Base-by-base conservation (phyloP, 805 yeast genomes). In the Blastobotrys americana region DNA sequence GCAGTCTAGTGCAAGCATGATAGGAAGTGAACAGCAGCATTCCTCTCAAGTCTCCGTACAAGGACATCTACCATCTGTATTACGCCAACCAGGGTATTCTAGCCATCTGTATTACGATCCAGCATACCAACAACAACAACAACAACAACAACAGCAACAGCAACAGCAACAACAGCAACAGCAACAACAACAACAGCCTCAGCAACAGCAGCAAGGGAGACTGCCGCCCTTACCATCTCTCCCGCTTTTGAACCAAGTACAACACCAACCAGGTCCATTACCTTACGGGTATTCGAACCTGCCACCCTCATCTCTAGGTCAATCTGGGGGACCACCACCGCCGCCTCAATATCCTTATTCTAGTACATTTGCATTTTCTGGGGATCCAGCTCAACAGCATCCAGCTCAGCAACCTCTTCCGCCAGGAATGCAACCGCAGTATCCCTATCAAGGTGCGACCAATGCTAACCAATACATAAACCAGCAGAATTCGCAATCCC, bases 101-200 rank as follows among this genome's bases (percentile, higher is more conserved):
- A n/a, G n/a, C n/a, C n/a, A n/a, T n/a, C n/a, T n/a, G n/a, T n/a
- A n/a, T n/a, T n/a, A n/a, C n/a, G n/a, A n/a, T n/a, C n/a, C n/a
- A n/a, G n/a, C 15, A 41, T 18, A 9, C 50, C 38, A 23, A 31
- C 16, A 3, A 31, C 3, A 31, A 44, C 43, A 28, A n/a, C 39
- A 27, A 19, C 50, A 45, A 41, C 55, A 43, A 20, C 48, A 49
- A 41, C 49, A 41, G 28, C 52, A 38, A 34, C 47, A 38, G 33
- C 42, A 37, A 37, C 52, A 42, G 25, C 45, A 38, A 22, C 45
- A 15, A 5, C 34, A 25, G 25, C 40, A 41, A 34, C 46, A 42
- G 38, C 44, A 39, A 31, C 47, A 36, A 27, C 42, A 43, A 34
- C 44, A 25, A 19, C 45, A 37, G 4, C 31, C 8, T 25, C 45